Conservation (phyloP, 2,329 filamentous ascomycete species). For the Trichophyton benhamiae region DNA sequence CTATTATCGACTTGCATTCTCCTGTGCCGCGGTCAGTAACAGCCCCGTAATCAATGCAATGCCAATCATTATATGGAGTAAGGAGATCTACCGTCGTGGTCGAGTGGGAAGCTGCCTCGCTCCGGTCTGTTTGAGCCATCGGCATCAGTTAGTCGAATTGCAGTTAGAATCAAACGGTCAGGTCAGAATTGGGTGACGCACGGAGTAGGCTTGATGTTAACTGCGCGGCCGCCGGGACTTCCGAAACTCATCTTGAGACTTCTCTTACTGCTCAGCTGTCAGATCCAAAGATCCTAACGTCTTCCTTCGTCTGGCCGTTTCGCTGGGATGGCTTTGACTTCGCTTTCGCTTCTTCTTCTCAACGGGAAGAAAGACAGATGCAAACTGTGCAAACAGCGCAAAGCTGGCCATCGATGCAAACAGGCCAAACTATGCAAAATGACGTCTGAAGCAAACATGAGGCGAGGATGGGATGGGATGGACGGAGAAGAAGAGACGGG, state of each 20-base stretch:
- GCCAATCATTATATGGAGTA: too few relatives aligned
- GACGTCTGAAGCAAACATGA: not conserved
- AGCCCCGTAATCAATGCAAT: not conserved
- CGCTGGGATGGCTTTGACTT: not conserved
- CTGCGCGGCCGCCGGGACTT: slow-evolving; percentile 53
- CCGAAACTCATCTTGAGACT: slow-evolving; percentile 46
- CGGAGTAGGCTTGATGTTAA: slow-evolving; percentile 57
- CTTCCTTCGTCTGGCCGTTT: not conserved
- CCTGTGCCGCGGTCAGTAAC: slow-evolving; percentile 37
- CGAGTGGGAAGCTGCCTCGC: slow-evolving; percentile 87
- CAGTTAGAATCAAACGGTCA: not conserved
- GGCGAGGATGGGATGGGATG: not conserved
- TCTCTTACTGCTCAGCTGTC: not conserved
- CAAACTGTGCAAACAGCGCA: not conserved
- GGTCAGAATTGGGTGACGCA: slow-evolving; percentile 31
- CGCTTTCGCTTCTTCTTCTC: not conserved
- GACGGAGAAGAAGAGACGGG: slow-evolving; percentile 1
- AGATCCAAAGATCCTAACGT: too few relatives aligned
- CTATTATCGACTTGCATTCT: slow-evolving; percentile 87
- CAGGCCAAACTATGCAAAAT: slow-evolving; percentile 15
- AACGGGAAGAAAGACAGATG: not conserved
- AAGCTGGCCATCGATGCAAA: not conserved
- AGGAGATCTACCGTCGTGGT: slow-evolving; percentile 58
- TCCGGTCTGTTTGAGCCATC: slow-evolving; percentile 51
- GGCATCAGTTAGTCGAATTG: not conserved